A percentile compares a stretch with the other conserved stretches of the same genome.
Conservation (phyloP, 257 asterid genomes). For the Petunia axillaris region DNA sequence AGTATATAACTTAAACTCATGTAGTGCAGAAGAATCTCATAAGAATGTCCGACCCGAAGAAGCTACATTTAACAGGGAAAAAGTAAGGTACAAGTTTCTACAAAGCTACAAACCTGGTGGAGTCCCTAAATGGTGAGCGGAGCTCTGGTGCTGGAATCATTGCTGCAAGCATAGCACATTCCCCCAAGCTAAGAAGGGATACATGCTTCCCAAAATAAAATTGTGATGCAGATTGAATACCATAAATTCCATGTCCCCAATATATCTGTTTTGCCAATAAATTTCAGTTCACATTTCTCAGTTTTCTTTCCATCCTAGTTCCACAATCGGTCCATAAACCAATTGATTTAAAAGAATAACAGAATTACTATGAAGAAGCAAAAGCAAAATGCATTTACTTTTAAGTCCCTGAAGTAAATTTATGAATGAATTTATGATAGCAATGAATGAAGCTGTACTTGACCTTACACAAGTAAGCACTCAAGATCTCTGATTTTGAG, state of each 20-base stretch:
- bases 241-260: slow-evolving; percentile 49
- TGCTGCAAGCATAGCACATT: slow-evolving; percentile 43
- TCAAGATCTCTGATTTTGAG: slow-evolving; percentile 39
- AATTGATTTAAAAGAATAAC: not conserved
- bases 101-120: slow-evolving; percentile 33
- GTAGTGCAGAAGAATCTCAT: not conserved
- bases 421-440: slow-evolving; percentile 2
- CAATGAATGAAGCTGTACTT: slow-evolving; percentile 18
- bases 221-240: slow-evolving; percentile 38
- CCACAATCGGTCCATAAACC: not conserved
- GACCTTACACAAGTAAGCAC: slow-evolving; percentile 44
- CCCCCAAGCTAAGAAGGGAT: slow-evolving; percentile 40
- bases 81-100: not conserved
- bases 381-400: slow-evolving; percentile 12
- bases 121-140: slow-evolving; percentile 43
- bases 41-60: not conserved
- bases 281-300: not conserved
- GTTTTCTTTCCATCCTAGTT: not conserved
- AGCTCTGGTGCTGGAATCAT: slow-evolving; percentile 44
- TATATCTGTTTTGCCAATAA: slow-evolving; percentile 32
- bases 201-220: slow-evolving; percentile 41
- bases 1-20: too few relatives aligned
- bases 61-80: not conserved
- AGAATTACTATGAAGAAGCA: not conserved
- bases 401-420: not conserved